Base-by-base conservation (phyloP, 2,329 filamentous ascomycete genomes). In the Helotiales sp. region DNA sequence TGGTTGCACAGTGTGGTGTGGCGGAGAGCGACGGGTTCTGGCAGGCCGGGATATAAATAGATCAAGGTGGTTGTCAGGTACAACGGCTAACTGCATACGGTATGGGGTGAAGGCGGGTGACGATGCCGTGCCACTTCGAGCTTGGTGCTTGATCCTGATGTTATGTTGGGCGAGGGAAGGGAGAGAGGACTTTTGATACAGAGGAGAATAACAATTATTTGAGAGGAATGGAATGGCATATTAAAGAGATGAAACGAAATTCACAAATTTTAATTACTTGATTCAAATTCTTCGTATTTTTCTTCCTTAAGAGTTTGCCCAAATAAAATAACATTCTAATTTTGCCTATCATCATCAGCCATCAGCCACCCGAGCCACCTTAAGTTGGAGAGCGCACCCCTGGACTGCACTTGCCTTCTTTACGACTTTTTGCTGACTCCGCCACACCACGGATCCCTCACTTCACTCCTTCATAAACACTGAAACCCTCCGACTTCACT, bases 391-490 rank as follows among this genome's bases (percentile, higher is more conserved):
- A 6, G 47, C 13, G 47, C 24, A n/a, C 24, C 47, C 47, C 24
- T 50, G 47, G 24, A 26, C 40, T 43, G 34, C 34, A 7, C 34
- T 13, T 3, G 6, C 6, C 34, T 43, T n/a, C 13, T 32, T 30
- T 30, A 34, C 47, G 13, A 50, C 47, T 30, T 55, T 34, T 55
- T 20, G 26, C 30, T 55, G 11, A 55, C 50, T 55, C 50, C 50
- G 50, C 50, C 50, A 55, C 50, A 55, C 32, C 47, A 50, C 47
- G 22, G 11, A 30, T 26, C 47, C 50, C 28, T 32, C 15, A 30
- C 28, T 28, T 34, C 4, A 55, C 50, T 55, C 50, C 50, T 55
- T 28, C 28, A 55, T 34, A 55, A 55, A 55, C 50, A 55, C 30
- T 55, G 50, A 55, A 55, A 55, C 50, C 28, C 28, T 30, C 50